Evolutionary conservation across 306 rosid genomes (phyloP).

Genomic region (Elaeagnus macrophylla): DNA sequence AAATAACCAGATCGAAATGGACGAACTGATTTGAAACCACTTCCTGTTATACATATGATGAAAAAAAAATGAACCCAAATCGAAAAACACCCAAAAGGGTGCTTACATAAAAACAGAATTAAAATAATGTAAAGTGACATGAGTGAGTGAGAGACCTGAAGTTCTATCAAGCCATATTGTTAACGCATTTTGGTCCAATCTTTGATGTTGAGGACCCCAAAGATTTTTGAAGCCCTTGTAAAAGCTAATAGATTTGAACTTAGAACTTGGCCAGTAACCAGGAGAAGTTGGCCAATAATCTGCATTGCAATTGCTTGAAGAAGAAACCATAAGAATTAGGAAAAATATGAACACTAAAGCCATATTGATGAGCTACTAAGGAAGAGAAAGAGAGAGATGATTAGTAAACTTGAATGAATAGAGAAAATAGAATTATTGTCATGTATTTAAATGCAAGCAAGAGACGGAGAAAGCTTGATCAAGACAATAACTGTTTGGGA

Average conservation of each 20-base stretch:
- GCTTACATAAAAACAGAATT: neutral
- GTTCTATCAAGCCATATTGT: slow-evolving; percentile 87
- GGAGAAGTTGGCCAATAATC: slow-evolving; percentile 72
- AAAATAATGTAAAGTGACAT: neutral
- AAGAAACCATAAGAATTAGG: slow-evolving; percentile 28
- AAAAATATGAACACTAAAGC: no score
- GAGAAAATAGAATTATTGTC: slow-evolving; percentile 29
- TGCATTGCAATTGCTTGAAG: slow-evolving; percentile 33
- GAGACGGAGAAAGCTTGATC: slow-evolving; percentile 24
- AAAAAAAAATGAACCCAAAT: neutral
- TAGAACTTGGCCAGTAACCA: slow-evolving; percentile 87
- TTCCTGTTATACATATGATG: slow-evolving; percentile 49
- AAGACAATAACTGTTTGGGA: slow-evolving; percentile 22
- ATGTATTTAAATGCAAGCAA: slow-evolving; percentile 42
- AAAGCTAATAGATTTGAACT: slow-evolving; percentile 54
- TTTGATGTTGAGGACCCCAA: slow-evolving; percentile 90
- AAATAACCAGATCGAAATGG: slow-evolving; percentile 93
- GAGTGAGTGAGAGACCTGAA: slow-evolving; percentile 34
- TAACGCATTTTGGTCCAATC: slow-evolving; percentile 43
- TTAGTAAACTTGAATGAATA: slow-evolving; percentile 3
- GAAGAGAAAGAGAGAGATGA: neutral
- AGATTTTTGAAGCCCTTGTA: slow-evolving; percentile 58
- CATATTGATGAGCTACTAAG: slow-evolving; percentile 23
- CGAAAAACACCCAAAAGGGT: neutral
- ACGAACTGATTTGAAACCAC: slow-evolving; percentile 84